A percentile compares a stretch with the other conserved stretches of the same genome.
Conservation (phyloP, 2,329 filamentous ascomycete species). For the Penicillium crustosum region DNA sequence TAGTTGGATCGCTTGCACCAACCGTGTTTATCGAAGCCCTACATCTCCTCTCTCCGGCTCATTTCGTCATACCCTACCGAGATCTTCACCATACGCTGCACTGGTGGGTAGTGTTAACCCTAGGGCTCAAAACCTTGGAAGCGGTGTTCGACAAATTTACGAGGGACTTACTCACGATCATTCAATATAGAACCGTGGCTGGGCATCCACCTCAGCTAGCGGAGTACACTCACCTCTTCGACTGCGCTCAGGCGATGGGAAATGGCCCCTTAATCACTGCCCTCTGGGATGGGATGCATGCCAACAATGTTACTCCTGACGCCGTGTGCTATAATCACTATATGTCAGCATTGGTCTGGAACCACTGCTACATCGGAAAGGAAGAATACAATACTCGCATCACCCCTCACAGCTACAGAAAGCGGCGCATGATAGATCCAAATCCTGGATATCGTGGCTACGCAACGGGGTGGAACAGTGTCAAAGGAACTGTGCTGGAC, state of each 20-base stretch:
- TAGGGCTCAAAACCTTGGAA: conserved; percentile 42
- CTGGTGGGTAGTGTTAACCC: conserved; percentile 44
- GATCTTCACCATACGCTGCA: conserved; percentile 53
- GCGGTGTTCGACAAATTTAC: conserved; percentile 43
- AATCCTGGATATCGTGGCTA: conserved; percentile 32
- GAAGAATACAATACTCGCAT: conserved; percentile 43
- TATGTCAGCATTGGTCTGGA: conserved; percentile 53
- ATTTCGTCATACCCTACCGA: conserved; percentile 51
- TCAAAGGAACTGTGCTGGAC: conserved; percentile 36
- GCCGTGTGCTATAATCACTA: conserved; percentile 56
- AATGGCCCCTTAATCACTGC: conserved; percentile 38
- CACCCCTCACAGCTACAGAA: conserved; percentile 32
- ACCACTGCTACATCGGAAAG: conserved; percentile 41
- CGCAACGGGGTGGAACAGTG: conserved; percentile 32
- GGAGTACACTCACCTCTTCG: conserved; percentile 56
- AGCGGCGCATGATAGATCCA: conserved; percentile 23
- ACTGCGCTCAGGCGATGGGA: conserved; percentile 51
- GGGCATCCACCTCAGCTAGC: conserved; percentile 43
- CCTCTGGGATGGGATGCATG: conserved; percentile 46
- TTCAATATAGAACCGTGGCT: conserved; percentile 38
- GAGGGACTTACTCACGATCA: conserved; percentile 38
- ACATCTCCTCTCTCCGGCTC: conserved; percentile 59
- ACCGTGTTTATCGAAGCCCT: conserved; percentile 65
- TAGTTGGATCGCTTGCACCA: conserved; percentile 49
- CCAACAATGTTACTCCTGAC: conserved; percentile 44